Evolutionary conservation across 2,329 filamentous ascomycete species (phyloP), one percentile per base, ranked within the genome.

Genomic region (Fusarium hainanense): DNA sequence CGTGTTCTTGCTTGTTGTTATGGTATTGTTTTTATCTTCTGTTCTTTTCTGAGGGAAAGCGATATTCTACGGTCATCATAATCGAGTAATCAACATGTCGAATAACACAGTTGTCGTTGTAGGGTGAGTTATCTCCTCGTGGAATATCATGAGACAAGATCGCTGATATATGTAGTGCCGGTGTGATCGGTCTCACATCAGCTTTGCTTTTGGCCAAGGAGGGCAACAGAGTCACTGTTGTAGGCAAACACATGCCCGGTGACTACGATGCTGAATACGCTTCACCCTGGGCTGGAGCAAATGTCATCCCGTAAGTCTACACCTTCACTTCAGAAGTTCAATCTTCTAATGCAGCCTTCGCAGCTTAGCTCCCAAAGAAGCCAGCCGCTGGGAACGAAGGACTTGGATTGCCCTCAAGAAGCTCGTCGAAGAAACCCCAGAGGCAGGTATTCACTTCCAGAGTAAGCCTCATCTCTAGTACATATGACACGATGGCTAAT

Each of bases 221-320:
- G 52, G 77, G 75, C 11, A 83, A 85, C 59, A 76, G 65, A n/a
- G 78, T 97, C 69, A 94, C 92, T 0, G 84, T 97, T 30, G 83
- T 93, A 25, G 91, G 93, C 7, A 97, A 95, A 76, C 92, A 97
- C 77, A 96, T 97, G 91, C 94, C 94, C 0, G 94, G 94, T 27
- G 94, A 98, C 82, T 96, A 94, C 78, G 92, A 95, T 71, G 91
- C 94, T 69, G 92, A 97, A 82, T 98, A 97, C 78, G 90, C 93
- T 1, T 97, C 93, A 4, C 93, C 93, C 1, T 97, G 93, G 92
- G 93, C 93, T 3, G 93, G 93, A 18, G 93, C 93, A 66, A 95
- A 96, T 76, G 90, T 89, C 74, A 78, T 91, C 56, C 93, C 92
- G 90, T 92, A 74, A 67, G 89, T 4, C 1, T 4, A 25, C 3